Evolutionary conservation across 2,329 filamentous ascomycete species (phyloP), one percentile per base, ranked within the genome.

Genomic region (Phoma sp.): DNA sequence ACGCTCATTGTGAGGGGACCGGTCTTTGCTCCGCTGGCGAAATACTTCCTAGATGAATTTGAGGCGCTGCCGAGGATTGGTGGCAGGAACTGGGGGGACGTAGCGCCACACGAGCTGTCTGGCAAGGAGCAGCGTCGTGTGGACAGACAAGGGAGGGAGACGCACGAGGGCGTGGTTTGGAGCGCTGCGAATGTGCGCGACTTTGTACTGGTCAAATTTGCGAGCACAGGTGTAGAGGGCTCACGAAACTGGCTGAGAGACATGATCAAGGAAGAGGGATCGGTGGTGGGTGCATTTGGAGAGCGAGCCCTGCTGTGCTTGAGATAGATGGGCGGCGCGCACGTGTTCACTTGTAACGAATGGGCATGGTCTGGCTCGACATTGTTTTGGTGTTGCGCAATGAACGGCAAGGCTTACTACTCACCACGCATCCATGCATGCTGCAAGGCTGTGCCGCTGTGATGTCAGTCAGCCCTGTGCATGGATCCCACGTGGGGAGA

Each of bases 171-270:
- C 6, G 45, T 76, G 27, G 60, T 76, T 6, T 76, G 74, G 74
- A 76, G 73, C 50, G 72, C 73, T 10, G 74, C 74, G 2, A 70
- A 71, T 46, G 70, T 76, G 15, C 59, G 74, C n/a, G 71, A 91
- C 4, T 96, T 94, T 69, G 88, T 95, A 3, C 83, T 97, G 24
- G 89, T 98, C 64, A 98, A 98, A 74, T 96, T 98, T 73, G 92
- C 91, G 1, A 91, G 93, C 1, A 83, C 82, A 50, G 88, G 88
- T 39, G 88, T 96, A 22, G 92, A 98, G 73, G 89, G 88, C 24
- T 92, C 88, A 4, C 85, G 90, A 62, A 78, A 84, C 41, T 98
- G 93, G 92, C 81, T 98, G 54, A 86, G 87, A 9, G 82, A 81
- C 6, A 90, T 97, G 84, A 78, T 96, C 41, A 76, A 81, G 40